Evolutionary conservation across 805 yeast species (phyloP), one percentile per base, ranked within the genome.

Genomic region (Schwanniomyces pseudopolymorphus): DNA sequence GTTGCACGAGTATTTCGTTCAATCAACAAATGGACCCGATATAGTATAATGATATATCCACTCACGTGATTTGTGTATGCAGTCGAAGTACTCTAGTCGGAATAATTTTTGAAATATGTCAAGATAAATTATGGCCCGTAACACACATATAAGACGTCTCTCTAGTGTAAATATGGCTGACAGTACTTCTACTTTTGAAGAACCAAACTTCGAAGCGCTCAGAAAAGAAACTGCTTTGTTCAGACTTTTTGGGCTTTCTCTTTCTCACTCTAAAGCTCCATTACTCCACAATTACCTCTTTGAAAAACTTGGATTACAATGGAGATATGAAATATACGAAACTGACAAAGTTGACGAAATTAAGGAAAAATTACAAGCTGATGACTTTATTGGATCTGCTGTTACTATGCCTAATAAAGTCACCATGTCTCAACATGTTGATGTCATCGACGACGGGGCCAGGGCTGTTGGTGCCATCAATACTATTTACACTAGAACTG

Each of bases 321-420:
- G 64, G 58, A 50, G 37, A 26, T 66, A 64, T 44, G 56, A 54
- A 45, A 41, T 54, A 10, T 49, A 50, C 22, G 67, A 64, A 36
- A 58, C 61, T 25, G 49, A 49, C 14, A 59, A 64, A 36, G 49
- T 56, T 17, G 46, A 21, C 4, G 51, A 33, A 17, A 61, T 64
- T 40, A 51, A 55, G 40, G 35, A 52, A 26, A 40, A 17, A 44
- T 56, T 13, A 24, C 24, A 39, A 2, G 27, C 38, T 3, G 47
- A 51, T 2, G 31, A 48, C 6, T 44, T 54, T 36, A 55, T 62
- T 22, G 69, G 66, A 5, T 53, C 64, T 21, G 70, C 67, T 2
- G 60, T 64, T 14, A 64, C 70, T 8, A 60, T 64, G 65, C 70
- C 69, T 2, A 58, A 66, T 43, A 64, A 65, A 44, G 58, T 62